Conservation (phyloP, 371 early-diverging fungal genomes). For the Caulochytrium protostelioides region DNA sequence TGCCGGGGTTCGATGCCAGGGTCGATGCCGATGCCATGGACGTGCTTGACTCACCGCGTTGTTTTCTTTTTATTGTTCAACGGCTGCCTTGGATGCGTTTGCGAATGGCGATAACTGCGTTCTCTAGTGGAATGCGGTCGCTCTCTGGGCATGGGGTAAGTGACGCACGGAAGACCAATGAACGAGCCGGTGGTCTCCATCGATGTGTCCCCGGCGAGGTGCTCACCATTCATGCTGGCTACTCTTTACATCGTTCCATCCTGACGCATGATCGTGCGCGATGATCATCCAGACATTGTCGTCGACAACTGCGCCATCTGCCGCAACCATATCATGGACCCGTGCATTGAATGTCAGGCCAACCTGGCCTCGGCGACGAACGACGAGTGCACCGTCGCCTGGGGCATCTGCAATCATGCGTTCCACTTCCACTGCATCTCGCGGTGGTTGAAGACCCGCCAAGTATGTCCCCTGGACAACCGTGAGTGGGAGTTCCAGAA, state of each 20-base stretch:
- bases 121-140: conserved; percentile 89
- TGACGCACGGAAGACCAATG: too few relatives aligned
- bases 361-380: conserved; percentile 80
- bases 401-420: conserved; percentile 99
- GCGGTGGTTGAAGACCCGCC: conserved; percentile 94
- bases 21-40: too few relatives aligned
- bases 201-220: too few relatives aligned
- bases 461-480: conserved; percentile 98
- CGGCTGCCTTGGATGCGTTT: neutral
- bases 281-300: conserved; percentile 90
- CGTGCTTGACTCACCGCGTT: too few relatives aligned
- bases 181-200: too few relatives aligned
- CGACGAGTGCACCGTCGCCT: conserved; percentile 93
- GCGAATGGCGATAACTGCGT: neutral
- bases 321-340: conserved; percentile 99
- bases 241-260: neutral
- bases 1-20: too few relatives aligned
- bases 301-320: conserved; percentile 99
- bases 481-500: conserved; percentile 97
- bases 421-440: conserved; percentile 99
- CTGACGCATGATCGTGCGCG: too few relatives aligned
- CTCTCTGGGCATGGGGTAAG: conserved; percentile 93
- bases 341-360: conserved; percentile 94
- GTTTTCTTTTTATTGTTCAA: neutral
- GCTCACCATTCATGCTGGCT: neutral